Evolutionary conservation across 208 protist species (phyloP).

Genomic region (Vickermania ingenoplastis): DNA sequence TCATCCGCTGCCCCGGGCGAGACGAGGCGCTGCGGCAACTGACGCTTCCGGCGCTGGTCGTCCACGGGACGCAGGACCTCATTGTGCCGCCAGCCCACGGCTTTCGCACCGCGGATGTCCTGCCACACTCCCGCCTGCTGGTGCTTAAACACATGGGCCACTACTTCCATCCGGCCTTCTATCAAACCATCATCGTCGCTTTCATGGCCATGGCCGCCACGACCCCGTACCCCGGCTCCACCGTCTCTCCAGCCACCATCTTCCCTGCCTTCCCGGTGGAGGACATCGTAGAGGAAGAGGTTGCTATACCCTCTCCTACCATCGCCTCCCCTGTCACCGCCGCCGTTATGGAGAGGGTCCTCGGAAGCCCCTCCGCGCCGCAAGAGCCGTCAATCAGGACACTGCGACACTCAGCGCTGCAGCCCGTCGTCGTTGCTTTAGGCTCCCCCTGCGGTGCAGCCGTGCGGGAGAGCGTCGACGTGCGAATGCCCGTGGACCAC

Average conservation of each 20-base stretch:
- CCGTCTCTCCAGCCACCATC: not conserved
- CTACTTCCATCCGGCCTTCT: slow-evolving; percentile 77
- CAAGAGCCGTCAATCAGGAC: not conserved
- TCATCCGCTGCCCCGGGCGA: slow-evolving; percentile 32
- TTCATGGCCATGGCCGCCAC: slow-evolving; percentile 23
- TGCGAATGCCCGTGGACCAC: not conserved
- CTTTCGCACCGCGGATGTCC: slow-evolving; percentile 53
- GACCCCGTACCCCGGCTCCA: slow-evolving; percentile 9
- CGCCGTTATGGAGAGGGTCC: not conserved
- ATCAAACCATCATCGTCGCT: slow-evolving; percentile 29
- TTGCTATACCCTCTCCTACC: slow-evolving; percentile 1
- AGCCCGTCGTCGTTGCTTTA: not conserved
- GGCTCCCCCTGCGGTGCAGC: slow-evolving; percentile 4
- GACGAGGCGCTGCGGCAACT: slow-evolving; percentile 35
- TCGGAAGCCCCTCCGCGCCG: not conserved
- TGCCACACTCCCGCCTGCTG: slow-evolving; percentile 44
- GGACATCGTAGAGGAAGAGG: not conserved
- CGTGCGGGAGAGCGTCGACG: not conserved
- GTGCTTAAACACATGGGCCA: slow-evolving; percentile 72
- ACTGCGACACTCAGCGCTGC: not conserved
- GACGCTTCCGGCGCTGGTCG: slow-evolving; percentile 42
- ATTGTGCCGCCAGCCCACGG: slow-evolving; percentile 60
- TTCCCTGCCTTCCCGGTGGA: not conserved
- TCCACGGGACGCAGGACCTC: slow-evolving; percentile 67
- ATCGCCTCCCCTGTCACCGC: not conserved